A percentile compares a stretch with the other conserved stretches of the same genome.
These are phyloP conservation scores for Termitomyces sp. DNA, from an alignment of 768 basidiomycete genomes.

Conservation along the genomic window DNA sequence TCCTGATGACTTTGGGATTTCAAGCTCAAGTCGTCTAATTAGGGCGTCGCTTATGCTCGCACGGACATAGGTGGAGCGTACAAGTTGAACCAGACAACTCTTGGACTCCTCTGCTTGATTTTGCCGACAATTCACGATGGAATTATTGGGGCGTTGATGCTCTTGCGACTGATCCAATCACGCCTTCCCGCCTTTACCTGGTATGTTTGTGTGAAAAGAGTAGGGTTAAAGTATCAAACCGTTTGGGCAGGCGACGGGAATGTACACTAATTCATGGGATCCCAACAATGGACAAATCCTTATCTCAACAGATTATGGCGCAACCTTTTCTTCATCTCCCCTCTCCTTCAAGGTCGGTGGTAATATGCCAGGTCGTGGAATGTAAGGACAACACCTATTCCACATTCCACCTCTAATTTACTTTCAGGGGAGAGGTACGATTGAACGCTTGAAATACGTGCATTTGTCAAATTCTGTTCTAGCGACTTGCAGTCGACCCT, in stretches of 20 bases:
- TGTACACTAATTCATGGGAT: slow-evolving; percentile 60
- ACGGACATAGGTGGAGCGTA: slow-evolving; percentile 67
- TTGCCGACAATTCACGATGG: slow-evolving; percentile 42
- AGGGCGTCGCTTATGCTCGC: slow-evolving; percentile 60
- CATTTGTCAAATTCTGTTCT: background rate
- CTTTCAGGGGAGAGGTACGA: slow-evolving; percentile 40
- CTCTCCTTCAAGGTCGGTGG: slow-evolving; percentile 66
- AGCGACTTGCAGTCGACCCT: slow-evolving; percentile 61
- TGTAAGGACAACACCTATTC: slow-evolving; percentile 27
- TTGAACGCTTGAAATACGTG: background rate
- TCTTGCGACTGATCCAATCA: slow-evolving; percentile 56
- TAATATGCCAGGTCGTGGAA: slow-evolving; percentile 66
- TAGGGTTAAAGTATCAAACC: background rate
- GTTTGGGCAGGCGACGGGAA: slow-evolving; percentile 40
- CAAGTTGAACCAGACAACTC: slow-evolving; percentile 54
- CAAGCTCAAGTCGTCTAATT: background rate
- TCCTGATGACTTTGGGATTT: background rate
- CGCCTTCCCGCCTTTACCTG: slow-evolving; percentile 48
- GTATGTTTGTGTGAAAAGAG: slow-evolving; percentile 18
- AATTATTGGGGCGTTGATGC: slow-evolving; percentile 59
- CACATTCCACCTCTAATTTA: background rate
- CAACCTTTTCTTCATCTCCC: slow-evolving; percentile 44
- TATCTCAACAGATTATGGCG: slow-evolving; percentile 51
- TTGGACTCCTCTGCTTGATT: slow-evolving; percentile 61
- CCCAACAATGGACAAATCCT: slow-evolving; percentile 60